Evolutionary conservation across 768 basidiomycete genomes (phyloP).

Genomic region (Glaciozyma martinii): DNA sequence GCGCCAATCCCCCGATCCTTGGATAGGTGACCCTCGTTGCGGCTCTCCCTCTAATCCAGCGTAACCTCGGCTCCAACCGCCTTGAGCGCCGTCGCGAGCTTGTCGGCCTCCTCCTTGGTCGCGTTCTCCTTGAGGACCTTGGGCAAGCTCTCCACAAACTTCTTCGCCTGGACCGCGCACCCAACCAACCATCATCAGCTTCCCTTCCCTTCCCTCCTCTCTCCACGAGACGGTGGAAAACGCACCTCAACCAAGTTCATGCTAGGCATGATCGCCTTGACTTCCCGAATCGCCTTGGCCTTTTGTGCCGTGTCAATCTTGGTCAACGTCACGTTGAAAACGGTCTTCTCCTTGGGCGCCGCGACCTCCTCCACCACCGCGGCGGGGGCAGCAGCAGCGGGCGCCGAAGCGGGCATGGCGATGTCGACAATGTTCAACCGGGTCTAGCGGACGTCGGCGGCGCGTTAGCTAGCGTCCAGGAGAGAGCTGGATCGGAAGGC

Average conservation of each 20-base stretch:
- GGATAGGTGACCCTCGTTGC: not conserved
- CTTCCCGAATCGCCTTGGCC: constrained; percentile 94
- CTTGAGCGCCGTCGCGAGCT: constrained; percentile 83
- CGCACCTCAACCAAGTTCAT: constrained; percentile 93
- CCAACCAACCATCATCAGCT: not conserved
- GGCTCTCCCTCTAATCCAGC: not conserved
- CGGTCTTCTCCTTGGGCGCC: constrained; percentile 92
- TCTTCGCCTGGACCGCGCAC: constrained; percentile 67
- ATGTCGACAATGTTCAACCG: constrained; percentile 96
- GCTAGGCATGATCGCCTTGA: constrained; percentile 89
- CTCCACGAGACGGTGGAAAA: constrained; percentile 25
- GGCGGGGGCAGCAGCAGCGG: constrained; percentile 47
- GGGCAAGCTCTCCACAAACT: constrained; percentile 92
- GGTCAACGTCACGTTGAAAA: constrained; percentile 90
- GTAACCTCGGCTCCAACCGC: constrained; percentile 72
- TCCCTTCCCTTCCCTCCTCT: not conserved
- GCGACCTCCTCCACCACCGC: constrained; percentile 52
- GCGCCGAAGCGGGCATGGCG: constrained; percentile 61
- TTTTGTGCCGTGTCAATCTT: constrained; percentile 86
- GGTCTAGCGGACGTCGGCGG: constrained; percentile 48
- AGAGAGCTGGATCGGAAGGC: not conserved
- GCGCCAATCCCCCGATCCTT: not conserved
- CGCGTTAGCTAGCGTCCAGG: not conserved
- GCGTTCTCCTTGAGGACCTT: constrained; percentile 88
- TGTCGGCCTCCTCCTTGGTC: constrained; percentile 95